Evolutionary conservation across 2,329 filamentous ascomycete species (phyloP).

Genomic region (Sphaerulina vaccinii): DNA sequence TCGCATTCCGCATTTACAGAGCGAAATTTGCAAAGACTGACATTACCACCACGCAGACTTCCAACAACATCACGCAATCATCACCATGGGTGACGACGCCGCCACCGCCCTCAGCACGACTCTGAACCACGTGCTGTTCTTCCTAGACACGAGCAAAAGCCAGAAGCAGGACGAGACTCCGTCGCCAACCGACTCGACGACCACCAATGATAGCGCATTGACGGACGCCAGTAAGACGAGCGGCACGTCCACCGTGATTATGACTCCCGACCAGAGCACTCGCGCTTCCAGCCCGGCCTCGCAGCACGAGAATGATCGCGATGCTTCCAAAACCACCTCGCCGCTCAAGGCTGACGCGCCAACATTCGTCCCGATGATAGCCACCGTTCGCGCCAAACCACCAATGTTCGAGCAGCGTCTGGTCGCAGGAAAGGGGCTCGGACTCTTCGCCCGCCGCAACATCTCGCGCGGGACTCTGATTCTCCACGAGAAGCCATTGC

Average conservation of each 20-base stretch:
- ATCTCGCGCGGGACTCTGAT: constrained; percentile 31
- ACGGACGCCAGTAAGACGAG: background rate
- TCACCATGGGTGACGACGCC: background rate
- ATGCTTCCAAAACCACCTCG: background rate
- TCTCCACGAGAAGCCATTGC: constrained; percentile 28
- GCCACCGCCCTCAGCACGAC: constrained; percentile 1
- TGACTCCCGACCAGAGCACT: background rate
- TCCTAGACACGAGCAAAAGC: constrained; percentile 11
- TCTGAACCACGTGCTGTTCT: constrained; percentile 27
- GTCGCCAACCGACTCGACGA: background rate
- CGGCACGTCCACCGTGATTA: background rate
- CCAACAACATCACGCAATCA: background rate
- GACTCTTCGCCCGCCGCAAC: constrained; percentile 26
- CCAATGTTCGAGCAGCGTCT: constrained; percentile 22
- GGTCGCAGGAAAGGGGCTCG: constrained; percentile 26
- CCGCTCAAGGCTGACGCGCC: constrained; percentile 8
- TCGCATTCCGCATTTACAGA: background rate
- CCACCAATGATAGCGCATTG: background rate
- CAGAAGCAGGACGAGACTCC: background rate
- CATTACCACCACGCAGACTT: background rate
- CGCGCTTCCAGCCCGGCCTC: background rate
- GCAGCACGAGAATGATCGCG: background rate
- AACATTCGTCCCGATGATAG: constrained; percentile 1
- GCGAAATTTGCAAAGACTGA: background rate
- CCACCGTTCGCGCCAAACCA: too few relatives aligned